Evolutionary conservation across 441 rosid species (phyloP).

Genomic region (Populus hybrid): DNA sequence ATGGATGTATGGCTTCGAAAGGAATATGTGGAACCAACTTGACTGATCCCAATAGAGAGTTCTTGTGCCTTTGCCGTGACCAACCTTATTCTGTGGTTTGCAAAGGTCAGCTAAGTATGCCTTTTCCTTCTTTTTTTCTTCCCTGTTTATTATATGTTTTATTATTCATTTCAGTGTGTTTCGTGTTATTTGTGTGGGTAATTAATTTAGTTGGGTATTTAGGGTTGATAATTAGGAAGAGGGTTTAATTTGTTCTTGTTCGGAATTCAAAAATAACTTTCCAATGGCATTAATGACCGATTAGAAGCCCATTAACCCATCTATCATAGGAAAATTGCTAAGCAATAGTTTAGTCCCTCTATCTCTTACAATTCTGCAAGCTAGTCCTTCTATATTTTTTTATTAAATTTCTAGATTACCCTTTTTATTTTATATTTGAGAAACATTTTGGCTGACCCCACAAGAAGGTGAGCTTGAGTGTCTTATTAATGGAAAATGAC

Average conservation of each 20-base stretch:
- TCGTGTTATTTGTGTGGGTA: neutral
- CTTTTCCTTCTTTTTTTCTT: no score
- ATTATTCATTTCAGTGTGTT: no score
- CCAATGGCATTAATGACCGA: no score
- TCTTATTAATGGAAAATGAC: no score
- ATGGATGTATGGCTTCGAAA: neutral
- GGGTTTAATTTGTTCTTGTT: no score
- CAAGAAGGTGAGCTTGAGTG: no score
- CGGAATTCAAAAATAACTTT: no score
- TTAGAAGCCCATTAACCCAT: neutral
- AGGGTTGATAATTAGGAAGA: neutral
- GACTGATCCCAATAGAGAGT: neutral
- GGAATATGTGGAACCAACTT: neutral
- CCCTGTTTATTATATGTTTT: no score
- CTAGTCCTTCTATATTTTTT: neutral
- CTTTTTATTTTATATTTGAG: no score
- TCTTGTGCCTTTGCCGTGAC: conserved; percentile 13
- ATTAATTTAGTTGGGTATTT: neutral
- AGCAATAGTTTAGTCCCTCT: neutral
- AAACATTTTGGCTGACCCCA: no score
- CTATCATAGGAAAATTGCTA: neutral
- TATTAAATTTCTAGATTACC: no score
- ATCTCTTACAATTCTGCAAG: neutral
- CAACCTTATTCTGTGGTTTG: neutral
- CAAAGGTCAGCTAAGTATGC: neutral